Evolutionary conservation across 345 rosid species (phyloP).

Genomic region (Gossypium australe): DNA sequence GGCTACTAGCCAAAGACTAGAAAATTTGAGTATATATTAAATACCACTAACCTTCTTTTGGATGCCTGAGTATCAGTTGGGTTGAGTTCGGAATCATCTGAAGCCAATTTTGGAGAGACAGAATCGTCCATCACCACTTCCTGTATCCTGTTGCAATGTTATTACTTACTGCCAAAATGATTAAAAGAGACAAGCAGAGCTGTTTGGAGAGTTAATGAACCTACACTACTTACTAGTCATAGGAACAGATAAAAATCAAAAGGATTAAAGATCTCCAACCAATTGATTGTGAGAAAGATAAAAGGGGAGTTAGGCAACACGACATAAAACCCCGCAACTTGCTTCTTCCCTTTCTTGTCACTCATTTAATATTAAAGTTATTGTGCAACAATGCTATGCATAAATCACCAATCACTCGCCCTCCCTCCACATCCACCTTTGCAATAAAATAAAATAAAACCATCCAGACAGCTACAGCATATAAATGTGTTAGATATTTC

Average conservation of each 20-base stretch:
- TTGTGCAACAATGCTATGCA: constrained; percentile 15
- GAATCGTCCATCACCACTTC: constrained; percentile 33
- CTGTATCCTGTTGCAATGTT: background rate
- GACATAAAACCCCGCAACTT: constrained; percentile 28
- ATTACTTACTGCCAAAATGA: constrained; percentile 9
- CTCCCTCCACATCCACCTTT: constrained; percentile 19
- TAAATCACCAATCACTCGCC: constrained; percentile 19
- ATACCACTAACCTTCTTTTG: constrained; percentile 39
- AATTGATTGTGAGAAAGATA: constrained; percentile 15
- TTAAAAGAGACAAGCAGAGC: constrained; percentile 2
- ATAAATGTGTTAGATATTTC: constrained; percentile 24
- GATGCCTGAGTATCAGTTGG: constrained; percentile 36
- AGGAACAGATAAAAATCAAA: background rate
- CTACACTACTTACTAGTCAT: background rate
- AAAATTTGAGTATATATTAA: background rate
- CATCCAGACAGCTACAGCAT: constrained; percentile 16
- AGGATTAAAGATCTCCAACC: constrained; percentile 7
- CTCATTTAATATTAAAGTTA: constrained; percentile 34
- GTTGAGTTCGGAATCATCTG: constrained; percentile 23
- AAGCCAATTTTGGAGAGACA: constrained; percentile 28
- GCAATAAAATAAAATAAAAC: constrained; percentile 24
- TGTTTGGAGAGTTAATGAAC: background rate
- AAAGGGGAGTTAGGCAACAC: constrained; percentile 20
- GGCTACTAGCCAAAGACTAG: too few species aligned
- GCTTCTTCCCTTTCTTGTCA: constrained; percentile 34